Evolutionary conservation across 331 rosid genomes (phyloP).

Genomic region (Arachis monticola): DNA sequence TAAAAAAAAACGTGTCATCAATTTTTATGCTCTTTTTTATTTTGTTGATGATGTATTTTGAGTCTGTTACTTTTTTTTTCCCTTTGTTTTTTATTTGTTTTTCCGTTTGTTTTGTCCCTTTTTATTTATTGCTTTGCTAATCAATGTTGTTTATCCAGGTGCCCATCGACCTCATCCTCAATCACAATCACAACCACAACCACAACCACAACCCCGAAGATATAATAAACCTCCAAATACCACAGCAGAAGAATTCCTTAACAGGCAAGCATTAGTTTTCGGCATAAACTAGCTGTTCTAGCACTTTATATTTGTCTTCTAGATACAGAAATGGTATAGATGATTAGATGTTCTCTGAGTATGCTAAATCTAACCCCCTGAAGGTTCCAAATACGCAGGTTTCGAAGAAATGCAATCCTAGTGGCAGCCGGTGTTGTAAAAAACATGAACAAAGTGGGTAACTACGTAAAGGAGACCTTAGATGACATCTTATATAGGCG

Average conservation of each 20-base stretch:
- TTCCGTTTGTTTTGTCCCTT: conserved; percentile 2
- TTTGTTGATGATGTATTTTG: conserved; percentile 1
- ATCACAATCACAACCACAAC: conserved; percentile 41
- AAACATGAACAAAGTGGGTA: conserved; percentile 73
- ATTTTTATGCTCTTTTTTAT: not conserved
- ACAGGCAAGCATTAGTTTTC: conserved; percentile 63
- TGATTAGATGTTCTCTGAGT: conserved; percentile 2
- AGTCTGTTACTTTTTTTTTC: conserved; percentile 2
- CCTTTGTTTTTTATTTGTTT: not conserved
- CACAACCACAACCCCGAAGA: conserved; percentile 57
- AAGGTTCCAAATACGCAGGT: conserved; percentile 56
- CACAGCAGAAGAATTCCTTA: conserved; percentile 63
- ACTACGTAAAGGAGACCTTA: conserved; percentile 65
- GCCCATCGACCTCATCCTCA: conserved; percentile 18
- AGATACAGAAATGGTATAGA: not conserved
- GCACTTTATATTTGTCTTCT: not conserved
- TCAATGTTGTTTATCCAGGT: conserved; percentile 42
- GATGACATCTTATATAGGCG: conserved; percentile 76
- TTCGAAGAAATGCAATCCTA: conserved; percentile 70
- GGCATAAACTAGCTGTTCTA: not conserved
- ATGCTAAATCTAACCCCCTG: conserved; percentile 14
- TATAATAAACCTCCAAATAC: conserved; percentile 58
- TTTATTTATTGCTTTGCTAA: conserved; percentile 28
- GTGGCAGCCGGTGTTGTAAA: conserved; percentile 82
- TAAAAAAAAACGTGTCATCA: not conserved